phyloP scores from a whole-genome alignment of 177 flowering plant genomes.

The Vitis hybrid region DNA sequence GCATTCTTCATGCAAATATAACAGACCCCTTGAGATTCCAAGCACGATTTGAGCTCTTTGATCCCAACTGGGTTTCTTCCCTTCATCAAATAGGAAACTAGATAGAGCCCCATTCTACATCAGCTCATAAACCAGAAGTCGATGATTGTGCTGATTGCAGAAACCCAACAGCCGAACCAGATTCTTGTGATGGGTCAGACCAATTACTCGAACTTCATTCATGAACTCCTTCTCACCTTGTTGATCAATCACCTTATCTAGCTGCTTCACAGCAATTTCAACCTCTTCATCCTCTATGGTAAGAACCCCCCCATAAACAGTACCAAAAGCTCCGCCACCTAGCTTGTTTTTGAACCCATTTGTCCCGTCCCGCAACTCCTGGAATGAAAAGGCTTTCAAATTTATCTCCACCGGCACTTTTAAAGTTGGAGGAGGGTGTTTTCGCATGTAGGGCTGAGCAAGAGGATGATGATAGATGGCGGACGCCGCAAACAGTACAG shows the following conservation, averaged over 20 bases:
- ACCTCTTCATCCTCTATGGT: constrained; percentile 11
- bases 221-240: constrained; percentile 20
- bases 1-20: constrained; percentile 3
- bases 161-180: constrained; percentile 24
- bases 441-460: constrained; percentile 1
- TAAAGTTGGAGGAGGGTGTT: neutral
- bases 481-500: constrained; percentile 9
- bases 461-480: constrained; percentile 20
- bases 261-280: constrained; percentile 26
- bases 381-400: constrained; percentile 20
- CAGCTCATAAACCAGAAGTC: constrained; percentile 22
- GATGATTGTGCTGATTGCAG: constrained; percentile 9
- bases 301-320: constrained; percentile 20
- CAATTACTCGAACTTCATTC: constrained; percentile 23
- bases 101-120: constrained; percentile 26
- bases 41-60: constrained; percentile 24
- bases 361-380: constrained; percentile 24
- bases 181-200: constrained; percentile 24
- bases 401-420: constrained; percentile 11
- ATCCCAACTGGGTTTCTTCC: constrained; percentile 21
- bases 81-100: constrained; percentile 8
- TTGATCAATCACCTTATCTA: constrained; percentile 17
- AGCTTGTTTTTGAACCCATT: constrained; percentile 19
- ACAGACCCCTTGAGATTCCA: constrained; percentile 30
- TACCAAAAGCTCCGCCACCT: constrained; percentile 22